Evolutionary conservation across 2,329 filamentous ascomycete species (phyloP), one percentile per base, ranked within the genome.

Genomic region (Fusarium albosuccineum): DNA sequence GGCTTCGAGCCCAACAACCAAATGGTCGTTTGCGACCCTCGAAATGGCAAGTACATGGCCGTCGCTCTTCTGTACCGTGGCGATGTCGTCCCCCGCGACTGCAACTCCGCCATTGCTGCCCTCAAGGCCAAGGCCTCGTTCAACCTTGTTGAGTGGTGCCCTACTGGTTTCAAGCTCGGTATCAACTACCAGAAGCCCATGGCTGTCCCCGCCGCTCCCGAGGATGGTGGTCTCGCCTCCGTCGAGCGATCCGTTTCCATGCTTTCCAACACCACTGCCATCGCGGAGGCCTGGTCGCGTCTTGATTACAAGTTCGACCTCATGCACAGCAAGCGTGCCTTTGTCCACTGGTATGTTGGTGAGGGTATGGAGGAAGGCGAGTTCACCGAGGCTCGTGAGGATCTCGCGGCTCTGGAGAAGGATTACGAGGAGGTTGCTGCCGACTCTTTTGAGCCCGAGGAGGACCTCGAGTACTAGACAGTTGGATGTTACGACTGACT

Each of bases 291-390:
- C 54, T 92, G 89, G 89, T 90, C 88, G 63, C 87, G 89, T 67
- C 85, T 92, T 49, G 89, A 91, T 81, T 83, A 90, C 85, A 92
- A 92, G 83, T 92, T 92, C 80, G 89, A 92, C 73, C 89, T 92
- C 74, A 92, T 92, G 90, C 91, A 92, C 85, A 89, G 86, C 82
- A 92, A 92, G 86, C 89, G 90, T 70, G 89, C 90, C 62, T 92
- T 92, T 73, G 89, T 92, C 45, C 89, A 92, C 82, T 92, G 90
- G 90, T 92, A 92, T 71, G 92, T 96, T 55, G 92, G 92, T 70
- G 92, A 96, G 83, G 92, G 92, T 82, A 96, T 96, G 92, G 92
- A 96, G 83, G 92, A 96, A 80, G 92, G 92, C 74, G 92, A 96
- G 81, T 96, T 96, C 83, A 92, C 90, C 67, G 92, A 96, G 81